Base-by-base conservation (phyloP, 2,329 filamentous ascomycete species). In the Zymoseptoria passerinii region DNA sequence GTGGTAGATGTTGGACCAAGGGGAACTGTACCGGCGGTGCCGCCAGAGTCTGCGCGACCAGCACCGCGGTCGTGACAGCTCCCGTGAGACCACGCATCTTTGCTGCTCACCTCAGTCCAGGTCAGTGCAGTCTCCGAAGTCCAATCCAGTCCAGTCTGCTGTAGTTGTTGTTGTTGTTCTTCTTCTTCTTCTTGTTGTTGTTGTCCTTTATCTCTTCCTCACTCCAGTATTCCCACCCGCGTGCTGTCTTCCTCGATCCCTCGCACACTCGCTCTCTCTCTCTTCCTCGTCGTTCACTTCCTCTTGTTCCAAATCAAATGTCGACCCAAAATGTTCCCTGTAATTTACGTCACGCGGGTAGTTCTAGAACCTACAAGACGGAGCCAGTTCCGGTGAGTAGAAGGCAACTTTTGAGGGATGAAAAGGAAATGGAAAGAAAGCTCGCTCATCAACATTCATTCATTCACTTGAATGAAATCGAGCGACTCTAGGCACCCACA, bases 11-110 rank as follows among this genome's bases (percentile, higher is more conserved):
- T 20, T 56, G 52, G 4, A 50, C 54, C 35, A 65, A 50, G 13
- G 62, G 60, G 5, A 62, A 18, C 56, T 65, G 63, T 44, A 56
- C 54, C 8, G 60, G 62, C 40, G 63, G 63, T 40, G 62, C 61
- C 23, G 61, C 63, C 8, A 57, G 29, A 40, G 55, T 56, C 53
- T 59, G 58, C 53, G 54, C 55, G 13, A 59, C 50, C 55, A 59
- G 54, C 51, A 58, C 60, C 48, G 57, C 56, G 49, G 40, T 54
- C 40, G 40, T 52, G 8, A 52, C 23, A 27, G n/a, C 23, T 27
- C 23, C 28, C 50, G 50, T 52, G 9, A 27, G 23, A 28, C 23
- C 50, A n/a, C 50, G 50, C 50, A 52, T 52, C 35, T 44, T 44
- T 16, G 35, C 23, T 23, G 23, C 23, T 23, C 23, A 23, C 2